Evolutionary conservation across 257 asterid species (phyloP).

Genomic region (Solanum microdontum): DNA sequence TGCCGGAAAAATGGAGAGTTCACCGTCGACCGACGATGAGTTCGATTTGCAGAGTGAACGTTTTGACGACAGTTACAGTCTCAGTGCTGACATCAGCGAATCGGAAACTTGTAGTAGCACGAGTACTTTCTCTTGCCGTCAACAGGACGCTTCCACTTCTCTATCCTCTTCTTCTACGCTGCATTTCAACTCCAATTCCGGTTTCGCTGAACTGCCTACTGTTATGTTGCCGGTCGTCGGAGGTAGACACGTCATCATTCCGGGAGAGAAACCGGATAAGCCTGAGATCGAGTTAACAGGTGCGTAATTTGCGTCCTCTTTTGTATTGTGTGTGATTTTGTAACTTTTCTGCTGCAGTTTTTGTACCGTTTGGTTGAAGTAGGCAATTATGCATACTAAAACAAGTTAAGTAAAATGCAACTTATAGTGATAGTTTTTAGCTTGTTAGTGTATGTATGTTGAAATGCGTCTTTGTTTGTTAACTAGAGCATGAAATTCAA

Average conservation of each 20-base stretch:
- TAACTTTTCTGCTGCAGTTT: neutral
- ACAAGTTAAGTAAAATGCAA: too few relatives aligned
- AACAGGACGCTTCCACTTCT: slow-evolving; percentile 12
- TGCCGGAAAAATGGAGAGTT: slow-evolving; percentile 18
- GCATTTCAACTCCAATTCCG: slow-evolving; percentile 13
- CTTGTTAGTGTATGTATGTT: neutral
- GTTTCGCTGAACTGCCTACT: slow-evolving; percentile 39
- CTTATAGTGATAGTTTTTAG: neutral
- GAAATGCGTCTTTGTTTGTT: neutral
- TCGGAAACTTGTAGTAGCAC: slow-evolving; percentile 73
- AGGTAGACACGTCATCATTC: slow-evolving; percentile 41
- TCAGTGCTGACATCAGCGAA: slow-evolving; percentile 89
- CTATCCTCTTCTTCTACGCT: slow-evolving; percentile 17
- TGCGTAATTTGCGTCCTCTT: slow-evolving; percentile 2
- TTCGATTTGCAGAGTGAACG: slow-evolving; percentile 36
- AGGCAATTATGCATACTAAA: neutral
- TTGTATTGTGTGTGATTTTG: neutral
- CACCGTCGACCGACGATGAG: slow-evolving; percentile 44
- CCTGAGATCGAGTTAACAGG: slow-evolving; percentile 39
- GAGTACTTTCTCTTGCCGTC: slow-evolving; percentile 34
- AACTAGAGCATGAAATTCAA: neutral
- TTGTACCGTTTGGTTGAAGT: neutral
- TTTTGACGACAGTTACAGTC: slow-evolving; percentile 46
- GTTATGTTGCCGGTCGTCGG: slow-evolving; percentile 59
- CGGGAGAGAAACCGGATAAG: slow-evolving; percentile 32